phyloP scores from a whole-genome alignment of 108 stramenopile species.

The Cyclotella cryptica region DNA sequence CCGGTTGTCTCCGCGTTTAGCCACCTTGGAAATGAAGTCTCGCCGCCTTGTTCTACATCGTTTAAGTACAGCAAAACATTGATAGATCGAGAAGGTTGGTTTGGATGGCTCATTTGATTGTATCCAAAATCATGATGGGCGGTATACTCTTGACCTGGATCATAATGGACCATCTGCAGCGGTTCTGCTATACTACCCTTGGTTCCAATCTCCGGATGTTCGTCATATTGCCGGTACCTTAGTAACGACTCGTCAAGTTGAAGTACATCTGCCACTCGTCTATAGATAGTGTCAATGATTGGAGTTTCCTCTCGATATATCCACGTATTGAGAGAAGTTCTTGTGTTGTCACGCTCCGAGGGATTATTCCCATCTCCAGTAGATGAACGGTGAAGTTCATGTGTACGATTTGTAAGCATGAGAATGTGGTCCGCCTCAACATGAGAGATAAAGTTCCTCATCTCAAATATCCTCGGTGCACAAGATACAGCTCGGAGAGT shows the following conservation, averaged over 20 bases:
- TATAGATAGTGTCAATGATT: slow-evolving; percentile 86
- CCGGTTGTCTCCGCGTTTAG: slow-evolving; percentile 78
- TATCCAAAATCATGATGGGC: slow-evolving; percentile 92
- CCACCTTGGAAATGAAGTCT: slow-evolving; percentile 81
- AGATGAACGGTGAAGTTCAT: slow-evolving; percentile 48
- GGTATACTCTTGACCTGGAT: slow-evolving; percentile 79
- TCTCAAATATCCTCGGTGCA: slow-evolving; percentile 85
- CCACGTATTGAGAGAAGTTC: slow-evolving; percentile 90
- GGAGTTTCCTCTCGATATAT: slow-evolving; percentile 66
- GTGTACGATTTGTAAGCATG: slow-evolving; percentile 58
- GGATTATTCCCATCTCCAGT: slow-evolving; percentile 48
- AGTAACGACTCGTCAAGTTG: slow-evolving; percentile 83
- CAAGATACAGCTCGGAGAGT: slow-evolving; percentile 76
- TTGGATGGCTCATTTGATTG: slow-evolving; percentile 42
- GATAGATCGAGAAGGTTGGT: slow-evolving; percentile 69
- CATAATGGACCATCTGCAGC: slow-evolving; percentile 92
- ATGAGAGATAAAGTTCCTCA: slow-evolving; percentile 78
- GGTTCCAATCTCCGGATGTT: slow-evolving; percentile 59
- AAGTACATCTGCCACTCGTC: slow-evolving; percentile 84
- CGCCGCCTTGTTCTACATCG: slow-evolving; percentile 74
- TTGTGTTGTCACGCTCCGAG: slow-evolving; percentile 40
- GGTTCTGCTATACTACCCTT: slow-evolving; percentile 68
- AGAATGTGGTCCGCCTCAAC: slow-evolving; percentile 88
- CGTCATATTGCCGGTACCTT: slow-evolving; percentile 52
- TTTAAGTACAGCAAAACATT: slow-evolving; percentile 89